Evolutionary conservation across 352 stramenopile genomes (phyloP).

Genomic region (Phytopythium delawarense): DNA sequence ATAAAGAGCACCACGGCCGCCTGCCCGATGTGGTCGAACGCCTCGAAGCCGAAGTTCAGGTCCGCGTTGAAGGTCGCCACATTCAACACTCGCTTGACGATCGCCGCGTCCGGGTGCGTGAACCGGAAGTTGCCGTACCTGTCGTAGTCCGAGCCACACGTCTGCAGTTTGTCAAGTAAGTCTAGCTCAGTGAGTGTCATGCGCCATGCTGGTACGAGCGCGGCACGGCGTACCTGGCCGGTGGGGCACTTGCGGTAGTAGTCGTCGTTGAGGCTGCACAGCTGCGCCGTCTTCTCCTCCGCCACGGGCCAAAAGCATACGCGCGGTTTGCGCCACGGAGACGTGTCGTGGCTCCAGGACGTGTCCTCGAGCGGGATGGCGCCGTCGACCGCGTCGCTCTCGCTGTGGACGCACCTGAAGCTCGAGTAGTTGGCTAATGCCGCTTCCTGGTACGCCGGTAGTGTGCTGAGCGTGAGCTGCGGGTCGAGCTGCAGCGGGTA

Average conservation of each 20-base stretch:
- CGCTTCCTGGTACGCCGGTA: constrained; percentile 26
- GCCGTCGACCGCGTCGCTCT: background rate
- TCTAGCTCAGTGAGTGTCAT: constrained; percentile 7
- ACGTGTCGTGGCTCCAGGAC: constrained; percentile 41
- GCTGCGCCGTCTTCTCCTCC: constrained; percentile 36
- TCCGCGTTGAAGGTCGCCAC: constrained; percentile 49
- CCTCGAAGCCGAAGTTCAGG: constrained; percentile 79
- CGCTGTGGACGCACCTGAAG: constrained; percentile 17
- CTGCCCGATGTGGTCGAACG: constrained; percentile 86
- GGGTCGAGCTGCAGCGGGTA: constrained; percentile 48
- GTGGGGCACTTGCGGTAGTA: constrained; percentile 26
- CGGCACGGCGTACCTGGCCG: constrained; percentile 17
- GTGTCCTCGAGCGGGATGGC: constrained; percentile 22
- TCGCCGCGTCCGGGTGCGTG: constrained; percentile 30
- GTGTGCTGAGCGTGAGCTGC: constrained; percentile 18
- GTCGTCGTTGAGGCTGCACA: constrained; percentile 41
- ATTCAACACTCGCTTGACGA: constrained; percentile 25
- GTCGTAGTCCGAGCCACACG: constrained; percentile 62
- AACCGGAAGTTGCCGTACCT: constrained; percentile 60
- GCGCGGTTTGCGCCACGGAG: constrained; percentile 44
- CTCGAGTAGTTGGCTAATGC: constrained; percentile 29
- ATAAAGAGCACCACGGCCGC: constrained; percentile 88
- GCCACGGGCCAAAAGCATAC: constrained; percentile 89
- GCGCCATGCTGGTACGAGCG: too few species aligned
- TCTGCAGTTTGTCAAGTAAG: constrained; percentile 31